Evolutionary conservation across 108 stramenopile species (phyloP), one percentile per base, ranked within the genome.

Genomic region (Pseudonitzschia multistriata): DNA sequence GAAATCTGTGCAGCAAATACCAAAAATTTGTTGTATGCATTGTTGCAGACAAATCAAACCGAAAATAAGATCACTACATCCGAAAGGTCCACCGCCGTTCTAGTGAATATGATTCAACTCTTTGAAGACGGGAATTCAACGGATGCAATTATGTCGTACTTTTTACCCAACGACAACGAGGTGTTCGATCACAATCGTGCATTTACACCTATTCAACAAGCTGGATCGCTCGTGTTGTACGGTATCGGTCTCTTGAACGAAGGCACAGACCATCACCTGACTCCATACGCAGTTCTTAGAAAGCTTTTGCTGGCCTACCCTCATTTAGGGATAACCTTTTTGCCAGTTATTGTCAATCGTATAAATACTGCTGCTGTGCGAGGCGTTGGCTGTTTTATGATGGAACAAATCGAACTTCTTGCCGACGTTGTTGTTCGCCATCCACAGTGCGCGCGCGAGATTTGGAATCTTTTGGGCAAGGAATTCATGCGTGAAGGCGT

Each of bases 361-460:
- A 74, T 85, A 33, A 78, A 85, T 50, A 36, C 57, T 19, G 65
- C 73, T 49, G 62, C 62, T 49, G 31, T 71, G 17, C 40, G 62
- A 35, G 66, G 73, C 19, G 78, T 77, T 35, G 74, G 48, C 14
- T 35, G 36, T 0, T 24, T 3, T 5, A 36, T 78, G 42, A 27
- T 71, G 40, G 57, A 53, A 1, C 62, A 67, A 22, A 52, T 85
- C 29, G 66, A 76, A 24, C 82, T 85, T 63, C 45, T 85, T n/a
- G 73, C 69, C 45, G 67, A 66, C 13, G 25, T 68, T 2, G 29
- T 92, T 15, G 78, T 86, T 30, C 56, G 64, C 2, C 88, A 92
- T 76, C 75, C 88, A 17, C 81, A 82, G 50, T 86, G 88, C 49
- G 86, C 88, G 2, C 86, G 86, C 21, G 63, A 88, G 15, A 71